phyloP scores from a whole-genome alignment of 1,284 basidiomycete genomes.

The Waitea zeae region DNA sequence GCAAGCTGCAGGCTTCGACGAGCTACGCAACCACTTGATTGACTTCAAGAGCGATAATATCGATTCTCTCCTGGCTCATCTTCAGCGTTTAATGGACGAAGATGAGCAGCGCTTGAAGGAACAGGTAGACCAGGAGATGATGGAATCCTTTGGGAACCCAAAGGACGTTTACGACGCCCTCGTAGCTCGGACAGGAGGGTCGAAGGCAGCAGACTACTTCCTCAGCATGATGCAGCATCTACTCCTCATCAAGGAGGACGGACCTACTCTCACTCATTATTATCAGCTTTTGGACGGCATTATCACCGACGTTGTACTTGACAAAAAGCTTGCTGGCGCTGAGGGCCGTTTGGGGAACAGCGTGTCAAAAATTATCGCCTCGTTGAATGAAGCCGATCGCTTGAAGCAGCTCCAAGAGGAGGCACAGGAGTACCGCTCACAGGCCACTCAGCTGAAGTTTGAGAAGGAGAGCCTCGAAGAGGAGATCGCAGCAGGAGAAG shows the following conservation, averaged over 20 bases:
- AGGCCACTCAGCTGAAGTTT: slow-evolving; percentile 44
- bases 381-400: slow-evolving; percentile 85
- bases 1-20: slow-evolving; percentile 71
- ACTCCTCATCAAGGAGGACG: slow-evolving; percentile 80
- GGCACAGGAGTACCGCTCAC: slow-evolving; percentile 46
- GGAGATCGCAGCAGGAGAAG: slow-evolving; percentile 66
- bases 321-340: slow-evolving; percentile 76
- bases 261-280: slow-evolving; percentile 69
- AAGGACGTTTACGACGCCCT: slow-evolving; percentile 82
- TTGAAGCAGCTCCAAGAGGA: slow-evolving; percentile 71
- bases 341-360: slow-evolving; percentile 80
- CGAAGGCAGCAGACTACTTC: slow-evolving; percentile 76
- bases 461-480: slow-evolving; percentile 67
- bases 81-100: slow-evolving; percentile 54
- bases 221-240: slow-evolving; percentile 88
- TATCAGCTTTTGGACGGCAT: slow-evolving; percentile 92
- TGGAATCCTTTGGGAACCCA: slow-evolving; percentile 67
- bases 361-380: slow-evolving; percentile 77
- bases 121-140: slow-evolving; percentile 59
- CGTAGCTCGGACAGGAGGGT: slow-evolving; percentile 53
- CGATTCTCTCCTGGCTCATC: slow-evolving; percentile 50
- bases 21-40: slow-evolving; percentile 59
- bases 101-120: slow-evolving; percentile 72
- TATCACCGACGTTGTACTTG: slow-evolving; percentile 85
- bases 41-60: slow-evolving; percentile 49